Conservation (phyloP, 2,329 filamentous ascomycete species). For the Alternaria incomplexa region DNA sequence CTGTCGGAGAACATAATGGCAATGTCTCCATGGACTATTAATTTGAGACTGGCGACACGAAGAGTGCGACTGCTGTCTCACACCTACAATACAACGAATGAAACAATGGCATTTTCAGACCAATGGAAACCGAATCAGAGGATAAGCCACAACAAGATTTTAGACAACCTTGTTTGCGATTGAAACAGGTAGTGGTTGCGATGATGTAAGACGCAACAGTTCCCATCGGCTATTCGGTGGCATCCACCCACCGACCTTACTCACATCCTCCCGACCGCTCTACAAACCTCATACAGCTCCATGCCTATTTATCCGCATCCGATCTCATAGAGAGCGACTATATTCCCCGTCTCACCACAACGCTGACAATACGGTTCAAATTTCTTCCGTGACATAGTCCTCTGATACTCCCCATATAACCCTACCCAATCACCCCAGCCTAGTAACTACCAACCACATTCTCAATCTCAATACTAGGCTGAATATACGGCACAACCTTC, state of each 20-base stretch:
- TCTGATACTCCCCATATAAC: too few species aligned
- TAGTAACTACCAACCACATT: slow-evolving; percentile 47
- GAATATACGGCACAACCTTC: slow-evolving; percentile 57
- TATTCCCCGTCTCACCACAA: not conserved
- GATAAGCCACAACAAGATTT: too few species aligned
- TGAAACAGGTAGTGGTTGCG: not conserved
- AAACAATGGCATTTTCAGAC: too few species aligned
- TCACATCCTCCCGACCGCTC: too few species aligned
- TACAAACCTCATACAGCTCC: not conserved
- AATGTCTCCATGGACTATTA: too few species aligned
- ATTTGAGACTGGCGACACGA: not conserved
- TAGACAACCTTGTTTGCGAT: too few species aligned
- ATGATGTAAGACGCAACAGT: not conserved
- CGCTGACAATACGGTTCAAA: not conserved
- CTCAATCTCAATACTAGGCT: slow-evolving; percentile 56
- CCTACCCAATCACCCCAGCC: not conserved
- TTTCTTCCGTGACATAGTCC: not conserved
- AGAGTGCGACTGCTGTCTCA: not conserved
- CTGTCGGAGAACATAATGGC: too few species aligned
- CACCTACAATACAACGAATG: too few species aligned
- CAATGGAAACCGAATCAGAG: too few species aligned
- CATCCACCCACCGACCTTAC: not conserved
- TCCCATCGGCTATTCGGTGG: not conserved
- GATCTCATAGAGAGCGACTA: fast-evolving
- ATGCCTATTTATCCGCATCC: not conserved